Conservation (phyloP, 176 grass and related monocot species). For the Oryza brachyantha region DNA sequence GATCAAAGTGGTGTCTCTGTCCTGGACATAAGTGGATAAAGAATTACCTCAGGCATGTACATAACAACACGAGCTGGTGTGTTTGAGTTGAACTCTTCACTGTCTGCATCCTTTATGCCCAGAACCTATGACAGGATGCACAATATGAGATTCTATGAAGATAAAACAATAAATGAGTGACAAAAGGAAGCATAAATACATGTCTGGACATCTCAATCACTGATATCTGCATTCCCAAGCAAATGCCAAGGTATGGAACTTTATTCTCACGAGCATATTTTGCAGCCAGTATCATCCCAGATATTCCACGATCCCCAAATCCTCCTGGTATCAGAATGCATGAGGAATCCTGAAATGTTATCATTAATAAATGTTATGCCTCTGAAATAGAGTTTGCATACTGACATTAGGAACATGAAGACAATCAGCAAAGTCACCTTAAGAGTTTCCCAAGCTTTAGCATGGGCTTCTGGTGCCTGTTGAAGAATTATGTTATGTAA, state of each 20-base stretch:
- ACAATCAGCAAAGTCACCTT: slow-evolving; percentile 42
- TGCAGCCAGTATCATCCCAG: slow-evolving; percentile 92
- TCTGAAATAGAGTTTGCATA: not conserved
- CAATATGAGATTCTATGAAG: slow-evolving; percentile 19
- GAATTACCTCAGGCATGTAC: slow-evolving; percentile 92
- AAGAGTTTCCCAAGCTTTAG: slow-evolving; percentile 83
- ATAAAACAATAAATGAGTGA: slow-evolving; percentile 4
- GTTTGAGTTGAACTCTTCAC: slow-evolving; percentile 83
- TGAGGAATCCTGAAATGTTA: slow-evolving; percentile 58
- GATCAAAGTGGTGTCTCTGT: not conserved
- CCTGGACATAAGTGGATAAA: slow-evolving; percentile 14
- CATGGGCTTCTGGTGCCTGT: slow-evolving; percentile 75
- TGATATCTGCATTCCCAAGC: slow-evolving; percentile 98
- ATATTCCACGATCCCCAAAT: slow-evolving; percentile 91
- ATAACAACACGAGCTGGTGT: slow-evolving; percentile 64
- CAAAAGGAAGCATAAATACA: slow-evolving; percentile 46
- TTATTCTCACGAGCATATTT: slow-evolving; percentile 98
- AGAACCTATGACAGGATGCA: slow-evolving; percentile 50
- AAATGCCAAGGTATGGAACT: slow-evolving; percentile 99
- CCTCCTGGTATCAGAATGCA: slow-evolving; percentile 96
- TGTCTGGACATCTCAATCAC: slow-evolving; percentile 93
- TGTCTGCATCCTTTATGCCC: slow-evolving; percentile 70
- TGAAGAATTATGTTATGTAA: slow-evolving; percentile 6
- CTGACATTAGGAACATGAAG: not conserved
- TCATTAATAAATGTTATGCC: not conserved